Evolutionary conservation across 2,329 filamentous ascomycete genomes (phyloP).

Genomic region (Fusarium virguliforme): DNA sequence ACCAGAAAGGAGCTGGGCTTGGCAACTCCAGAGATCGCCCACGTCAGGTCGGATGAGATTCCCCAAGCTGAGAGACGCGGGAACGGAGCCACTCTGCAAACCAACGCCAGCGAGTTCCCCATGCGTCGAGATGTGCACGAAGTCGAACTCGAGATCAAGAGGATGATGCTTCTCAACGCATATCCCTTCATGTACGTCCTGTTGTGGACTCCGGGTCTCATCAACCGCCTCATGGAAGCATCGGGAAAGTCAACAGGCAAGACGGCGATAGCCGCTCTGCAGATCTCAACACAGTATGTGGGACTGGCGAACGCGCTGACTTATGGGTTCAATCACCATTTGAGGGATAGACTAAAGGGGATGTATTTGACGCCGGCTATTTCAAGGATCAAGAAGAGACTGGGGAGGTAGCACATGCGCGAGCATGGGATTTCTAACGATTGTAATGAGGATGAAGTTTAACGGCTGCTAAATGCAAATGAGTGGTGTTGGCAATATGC

Average conservation of each 20-base stretch:
- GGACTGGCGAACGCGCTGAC: slow-evolving; percentile 46
- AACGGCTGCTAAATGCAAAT: not conserved
- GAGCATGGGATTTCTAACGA: not conserved
- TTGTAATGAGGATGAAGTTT: not conserved
- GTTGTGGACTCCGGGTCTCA: slow-evolving; percentile 45
- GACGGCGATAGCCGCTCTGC: slow-evolving; percentile 37
- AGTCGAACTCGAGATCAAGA: slow-evolving; percentile 44
- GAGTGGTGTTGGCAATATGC: not conserved
- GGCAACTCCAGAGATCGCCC: not conserved
- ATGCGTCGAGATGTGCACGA: slow-evolving; percentile 37
- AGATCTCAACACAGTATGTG: slow-evolving; percentile 45
- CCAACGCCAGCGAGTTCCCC: slow-evolving; percentile 47
- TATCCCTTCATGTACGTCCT: slow-evolving; percentile 49
- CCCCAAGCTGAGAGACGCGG: not conserved
- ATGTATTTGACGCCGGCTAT: slow-evolving; percentile 39
- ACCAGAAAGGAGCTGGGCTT: not conserved
- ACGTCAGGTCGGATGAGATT: not conserved
- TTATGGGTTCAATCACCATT: slow-evolving; percentile 48
- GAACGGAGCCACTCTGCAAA: slow-evolving; percentile 30
- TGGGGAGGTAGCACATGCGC: slow-evolving; percentile 8
- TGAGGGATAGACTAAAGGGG: slow-evolving; percentile 39
- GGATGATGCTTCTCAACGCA: slow-evolving; percentile 48
- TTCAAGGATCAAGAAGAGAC: slow-evolving; percentile 32
- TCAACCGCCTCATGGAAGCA: slow-evolving; percentile 46
- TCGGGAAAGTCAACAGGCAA: slow-evolving; percentile 26